Percentiles rank a stretch among this genome's conserved stretches.
Conservation (phyloP, 225 moss, liverwort and hornwort genomes). For the Pleurozium schreberi region DNA sequence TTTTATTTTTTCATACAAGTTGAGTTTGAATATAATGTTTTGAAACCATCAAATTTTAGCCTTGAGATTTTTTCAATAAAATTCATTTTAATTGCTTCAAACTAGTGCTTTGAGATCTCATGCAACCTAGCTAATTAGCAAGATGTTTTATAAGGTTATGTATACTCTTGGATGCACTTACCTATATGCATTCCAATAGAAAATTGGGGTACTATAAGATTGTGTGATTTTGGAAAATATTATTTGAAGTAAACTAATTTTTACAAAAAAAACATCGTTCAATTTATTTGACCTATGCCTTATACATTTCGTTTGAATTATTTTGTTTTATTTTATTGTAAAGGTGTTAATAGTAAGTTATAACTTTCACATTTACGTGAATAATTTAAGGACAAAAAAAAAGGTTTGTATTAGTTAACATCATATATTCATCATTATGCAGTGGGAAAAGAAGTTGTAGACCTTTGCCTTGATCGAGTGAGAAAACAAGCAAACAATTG, state of each 20-base stretch:
- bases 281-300: background rate
- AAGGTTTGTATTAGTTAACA: background rate
- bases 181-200: background rate
- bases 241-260: background rate
- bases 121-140: background rate
- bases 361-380: background rate
- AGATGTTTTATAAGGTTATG: background rate
- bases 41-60: background rate
- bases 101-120: background rate
- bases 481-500: slow-evolving; percentile 8
- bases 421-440: background rate
- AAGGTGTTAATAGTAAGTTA: background rate
- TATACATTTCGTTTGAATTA: no score
- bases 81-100: background rate
- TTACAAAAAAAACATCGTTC: background rate
- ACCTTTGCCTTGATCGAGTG: background rate
- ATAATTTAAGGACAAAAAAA: background rate
- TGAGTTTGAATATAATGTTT: background rate
- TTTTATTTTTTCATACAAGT: background rate
- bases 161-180: background rate
- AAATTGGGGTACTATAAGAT: background rate
- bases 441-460: slow-evolving; percentile 17
- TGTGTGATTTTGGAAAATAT: background rate
- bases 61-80: background rate
- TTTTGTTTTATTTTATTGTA: background rate